phyloP scores from a whole-genome alignment of 2,329 filamentous ascomycete species.

The Madurella fahalii region DNA sequence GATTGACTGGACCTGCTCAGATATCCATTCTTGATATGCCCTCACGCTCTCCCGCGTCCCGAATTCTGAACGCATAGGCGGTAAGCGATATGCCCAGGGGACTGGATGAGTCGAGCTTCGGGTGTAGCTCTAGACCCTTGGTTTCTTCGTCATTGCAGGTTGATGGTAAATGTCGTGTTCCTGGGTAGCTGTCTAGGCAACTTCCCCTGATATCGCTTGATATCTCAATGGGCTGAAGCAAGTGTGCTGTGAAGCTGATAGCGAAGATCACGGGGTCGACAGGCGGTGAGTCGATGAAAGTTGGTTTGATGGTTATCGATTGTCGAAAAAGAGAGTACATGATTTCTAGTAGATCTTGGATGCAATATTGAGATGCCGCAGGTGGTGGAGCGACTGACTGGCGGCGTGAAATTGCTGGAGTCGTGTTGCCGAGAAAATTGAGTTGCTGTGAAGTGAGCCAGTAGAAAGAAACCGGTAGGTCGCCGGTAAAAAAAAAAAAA shows the following conservation, averaged over 20 bases:
- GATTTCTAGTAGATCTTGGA: too few relatives aligned
- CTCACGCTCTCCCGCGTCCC: conserved; percentile 16
- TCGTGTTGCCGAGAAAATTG: too few relatives aligned
- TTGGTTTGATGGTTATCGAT: too few relatives aligned
- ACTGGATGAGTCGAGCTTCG: conserved; percentile 17
- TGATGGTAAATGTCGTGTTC: neutral
- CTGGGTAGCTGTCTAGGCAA: neutral
- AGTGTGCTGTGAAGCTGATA: neutral
- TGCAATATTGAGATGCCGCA: too few relatives aligned
- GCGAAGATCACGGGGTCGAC: too few relatives aligned
- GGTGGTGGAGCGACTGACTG: too few relatives aligned
- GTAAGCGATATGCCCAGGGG: conserved; percentile 8
- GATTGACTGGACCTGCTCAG: conserved; percentile 22
- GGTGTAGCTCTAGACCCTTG: conserved; percentile 6
- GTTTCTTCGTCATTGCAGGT: conserved; percentile 21
- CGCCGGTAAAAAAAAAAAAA: too few relatives aligned
- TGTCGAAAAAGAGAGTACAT: too few relatives aligned
- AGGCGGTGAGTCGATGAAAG: too few relatives aligned
- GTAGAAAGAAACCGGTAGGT: too few relatives aligned
- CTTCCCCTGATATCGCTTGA: neutral
- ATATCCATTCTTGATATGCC: conserved; percentile 26
- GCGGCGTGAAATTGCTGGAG: too few relatives aligned
- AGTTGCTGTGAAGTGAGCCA: too few relatives aligned
- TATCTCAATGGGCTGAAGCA: neutral
- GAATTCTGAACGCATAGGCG: conserved; percentile 7